phyloP scores from a whole-genome alignment of 2,329 filamentous ascomycete species.

The Furcasterigmium furcatum region DNA sequence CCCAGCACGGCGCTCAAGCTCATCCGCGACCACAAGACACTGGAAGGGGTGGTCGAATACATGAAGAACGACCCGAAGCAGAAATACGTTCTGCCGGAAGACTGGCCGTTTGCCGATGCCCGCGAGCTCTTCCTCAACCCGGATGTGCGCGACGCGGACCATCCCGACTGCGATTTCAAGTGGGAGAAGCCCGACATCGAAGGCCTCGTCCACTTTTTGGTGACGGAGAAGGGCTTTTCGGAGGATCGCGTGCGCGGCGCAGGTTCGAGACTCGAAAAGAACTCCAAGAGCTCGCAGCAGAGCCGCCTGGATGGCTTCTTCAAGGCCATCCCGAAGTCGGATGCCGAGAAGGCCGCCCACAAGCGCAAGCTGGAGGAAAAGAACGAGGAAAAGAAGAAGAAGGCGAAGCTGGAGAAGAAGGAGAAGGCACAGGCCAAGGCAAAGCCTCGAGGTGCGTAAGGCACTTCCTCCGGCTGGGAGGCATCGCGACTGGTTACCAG shows the following conservation, averaged over 20 bases:
- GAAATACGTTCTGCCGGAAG: slow-evolving; percentile 85
- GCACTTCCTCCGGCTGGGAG: too few species aligned
- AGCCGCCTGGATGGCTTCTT: slow-evolving; percentile 94
- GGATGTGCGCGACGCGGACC: slow-evolving; percentile 79
- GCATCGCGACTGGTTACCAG: too few species aligned
- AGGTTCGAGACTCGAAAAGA: slow-evolving; percentile 80
- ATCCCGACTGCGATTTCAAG: slow-evolving; percentile 91
- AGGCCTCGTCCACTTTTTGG: slow-evolving; percentile 83
- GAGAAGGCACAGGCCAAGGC: slow-evolving; percentile 89
- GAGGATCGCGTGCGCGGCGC: slow-evolving; percentile 86
- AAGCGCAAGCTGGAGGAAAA: slow-evolving; percentile 96
- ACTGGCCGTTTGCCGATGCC: slow-evolving; percentile 94
- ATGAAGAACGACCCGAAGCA: slow-evolving; percentile 74
- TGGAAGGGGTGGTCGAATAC: slow-evolving; percentile 82
- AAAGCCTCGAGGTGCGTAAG: slow-evolving; percentile 67
- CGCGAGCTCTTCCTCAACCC: slow-evolving; percentile 89
- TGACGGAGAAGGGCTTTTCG: slow-evolving; percentile 93
- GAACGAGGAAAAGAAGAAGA: slow-evolving; percentile 90
- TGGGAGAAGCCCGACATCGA: slow-evolving; percentile 94
- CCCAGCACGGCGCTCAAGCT: slow-evolving; percentile 89
- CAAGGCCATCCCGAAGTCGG: slow-evolving; percentile 85
- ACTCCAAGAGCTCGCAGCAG: slow-evolving; percentile 87
- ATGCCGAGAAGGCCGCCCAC: slow-evolving; percentile 75
- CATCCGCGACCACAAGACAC: slow-evolving; percentile 84
- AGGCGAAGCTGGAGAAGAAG: slow-evolving; percentile 89